Evolutionary conservation across 2,329 filamentous ascomycete genomes (phyloP).

Genomic region (Thyridium curvatum): DNA sequence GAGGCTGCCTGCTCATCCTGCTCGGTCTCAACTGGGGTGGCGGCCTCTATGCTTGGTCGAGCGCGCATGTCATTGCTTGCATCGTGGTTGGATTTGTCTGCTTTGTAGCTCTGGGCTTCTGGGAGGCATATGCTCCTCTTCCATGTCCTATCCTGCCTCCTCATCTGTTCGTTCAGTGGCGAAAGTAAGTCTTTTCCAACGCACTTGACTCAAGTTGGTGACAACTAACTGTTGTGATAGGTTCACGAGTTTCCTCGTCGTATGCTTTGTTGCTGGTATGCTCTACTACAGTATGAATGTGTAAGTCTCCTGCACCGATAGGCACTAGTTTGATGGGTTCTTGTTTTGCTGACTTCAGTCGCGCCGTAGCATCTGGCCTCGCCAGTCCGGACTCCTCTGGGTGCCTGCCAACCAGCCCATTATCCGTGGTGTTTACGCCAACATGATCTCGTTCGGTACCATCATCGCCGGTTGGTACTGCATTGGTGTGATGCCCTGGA

Average conservation of each 20-base stretch:
- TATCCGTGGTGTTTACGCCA: conserved; percentile 16
- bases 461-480: conserved; percentile 18
- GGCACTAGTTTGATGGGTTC: too few species aligned
- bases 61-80: conserved; percentile 14
- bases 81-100: conserved; percentile 17
- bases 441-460: conserved; percentile 11
- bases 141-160: conserved; percentile 18
- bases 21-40: conserved; percentile 18
- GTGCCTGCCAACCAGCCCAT: conserved; percentile 14
- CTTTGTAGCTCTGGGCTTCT: conserved; percentile 18
- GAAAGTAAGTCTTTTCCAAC: not conserved
- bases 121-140: conserved; percentile 13
- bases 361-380: conserved; percentile 16
- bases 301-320: too few species aligned
- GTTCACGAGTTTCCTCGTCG: too few species aligned
- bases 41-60: conserved; percentile 17
- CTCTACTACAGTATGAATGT: not conserved
- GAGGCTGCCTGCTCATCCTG: conserved; percentile 14
- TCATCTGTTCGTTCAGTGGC: conserved; percentile 3
- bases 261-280: conserved; percentile 2
- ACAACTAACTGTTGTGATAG: not conserved
- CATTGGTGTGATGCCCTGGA: conserved; percentile 15
- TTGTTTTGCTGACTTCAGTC: not conserved
- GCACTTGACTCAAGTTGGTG: not conserved
- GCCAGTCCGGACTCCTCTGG: conserved; percentile 15